Conservation (phyloP, 1,284 basidiomycete species). For the Leccinum pseudoinsigne region DNA sequence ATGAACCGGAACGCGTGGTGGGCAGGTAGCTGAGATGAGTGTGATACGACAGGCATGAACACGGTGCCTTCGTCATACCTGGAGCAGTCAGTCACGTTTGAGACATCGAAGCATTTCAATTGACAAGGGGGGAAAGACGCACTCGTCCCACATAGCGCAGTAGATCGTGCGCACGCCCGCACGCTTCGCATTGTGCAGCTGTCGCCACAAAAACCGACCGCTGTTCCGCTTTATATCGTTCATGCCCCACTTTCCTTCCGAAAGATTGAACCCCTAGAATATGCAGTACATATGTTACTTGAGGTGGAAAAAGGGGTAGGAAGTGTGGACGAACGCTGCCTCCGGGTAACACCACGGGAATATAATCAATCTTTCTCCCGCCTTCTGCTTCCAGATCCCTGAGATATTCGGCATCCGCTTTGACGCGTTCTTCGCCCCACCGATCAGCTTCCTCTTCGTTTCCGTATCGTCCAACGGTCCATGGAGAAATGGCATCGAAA, state of each 20-base stretch:
- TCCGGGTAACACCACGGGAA: slow-evolving; percentile 74
- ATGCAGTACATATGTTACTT: neutral
- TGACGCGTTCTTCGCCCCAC: slow-evolving; percentile 60
- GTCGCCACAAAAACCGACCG: slow-evolving; percentile 73
- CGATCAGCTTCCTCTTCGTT: slow-evolving; percentile 56
- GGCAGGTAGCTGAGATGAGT: slow-evolving; percentile 56
- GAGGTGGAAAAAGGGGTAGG: neutral
- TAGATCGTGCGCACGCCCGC: slow-evolving; percentile 68
- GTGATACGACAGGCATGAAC: slow-evolving; percentile 64
- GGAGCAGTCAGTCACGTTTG: slow-evolving; percentile 2
- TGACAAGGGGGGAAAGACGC: slow-evolving; percentile 30
- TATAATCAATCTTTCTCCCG: slow-evolving; percentile 63
- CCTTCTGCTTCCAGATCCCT: slow-evolving; percentile 47
- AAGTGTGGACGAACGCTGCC: slow-evolving; percentile 56
- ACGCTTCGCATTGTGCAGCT: slow-evolving; percentile 62
- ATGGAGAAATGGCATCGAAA: slow-evolving; percentile 75
- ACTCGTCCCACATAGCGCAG: slow-evolving; percentile 87
- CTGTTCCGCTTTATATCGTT: slow-evolving; percentile 68
- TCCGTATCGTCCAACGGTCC: slow-evolving; percentile 69
- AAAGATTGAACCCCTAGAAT: slow-evolving; percentile 62
- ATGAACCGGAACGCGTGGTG: slow-evolving; percentile 58
- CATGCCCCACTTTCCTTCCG: slow-evolving; percentile 63
- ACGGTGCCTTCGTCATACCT: slow-evolving; percentile 82
- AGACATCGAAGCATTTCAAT: slow-evolving; percentile 1
- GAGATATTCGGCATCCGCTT: slow-evolving; percentile 59